A percentile compares a stretch with the other conserved stretches of the same genome.
Conservation (phyloP, 306 rosid species). For the Sicyos baderoa region DNA sequence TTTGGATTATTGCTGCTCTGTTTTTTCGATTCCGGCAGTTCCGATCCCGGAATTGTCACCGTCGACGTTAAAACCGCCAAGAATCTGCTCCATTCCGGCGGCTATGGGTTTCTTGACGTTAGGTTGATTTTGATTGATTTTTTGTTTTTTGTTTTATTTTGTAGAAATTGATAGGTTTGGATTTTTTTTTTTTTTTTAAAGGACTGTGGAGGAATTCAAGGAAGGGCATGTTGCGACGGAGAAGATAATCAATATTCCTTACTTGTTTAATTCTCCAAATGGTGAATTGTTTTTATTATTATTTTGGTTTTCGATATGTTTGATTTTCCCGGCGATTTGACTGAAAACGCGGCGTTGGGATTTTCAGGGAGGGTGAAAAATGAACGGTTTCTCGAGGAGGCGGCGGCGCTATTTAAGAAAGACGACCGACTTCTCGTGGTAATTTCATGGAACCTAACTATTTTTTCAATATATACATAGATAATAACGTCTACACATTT, state of each 20-base stretch:
- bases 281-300: conserved; percentile 27
- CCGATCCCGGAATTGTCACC: conserved; percentile 45
- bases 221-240: conserved; percentile 52
- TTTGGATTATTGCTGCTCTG: conserved; percentile 25
- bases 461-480: too few species aligned
- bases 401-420: conserved; percentile 45
- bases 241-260: conserved; percentile 66
- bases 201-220: conserved; percentile 68
- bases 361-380: conserved; percentile 59
- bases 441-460: neutral
- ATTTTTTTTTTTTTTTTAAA: conserved; percentile 1
- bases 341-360: neutral
- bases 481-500: too few species aligned
- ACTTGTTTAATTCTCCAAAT: conserved; percentile 47
- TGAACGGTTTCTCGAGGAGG: conserved; percentile 45
- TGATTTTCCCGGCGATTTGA: neutral
- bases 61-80: conserved; percentile 54
- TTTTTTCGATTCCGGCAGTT: conserved; percentile 28
- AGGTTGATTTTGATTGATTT: conserved; percentile 32
- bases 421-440: conserved; percentile 73
- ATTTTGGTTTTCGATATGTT: neutral
- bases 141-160: neutral
- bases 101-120: conserved; percentile 62
- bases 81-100: conserved; percentile 48
- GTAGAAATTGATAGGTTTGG: neutral